Conservation (phyloP, 345 rosid genomes). For the Jatropha curcas region DNA sequence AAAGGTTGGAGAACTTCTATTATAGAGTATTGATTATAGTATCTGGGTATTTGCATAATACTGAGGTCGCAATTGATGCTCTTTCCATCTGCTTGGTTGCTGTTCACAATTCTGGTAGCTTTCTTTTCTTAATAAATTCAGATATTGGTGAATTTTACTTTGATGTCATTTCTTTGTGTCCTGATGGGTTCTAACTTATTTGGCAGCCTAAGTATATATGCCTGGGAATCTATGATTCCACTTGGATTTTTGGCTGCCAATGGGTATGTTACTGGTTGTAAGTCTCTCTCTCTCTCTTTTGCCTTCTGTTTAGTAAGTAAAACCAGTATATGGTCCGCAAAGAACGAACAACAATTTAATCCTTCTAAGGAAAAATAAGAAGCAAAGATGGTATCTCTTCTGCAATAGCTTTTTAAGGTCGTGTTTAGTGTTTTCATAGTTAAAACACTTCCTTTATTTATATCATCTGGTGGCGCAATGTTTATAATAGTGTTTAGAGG, state of each 20-base stretch:
- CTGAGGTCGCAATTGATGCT: constrained; percentile 52
- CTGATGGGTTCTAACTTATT: background rate
- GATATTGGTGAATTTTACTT: background rate
- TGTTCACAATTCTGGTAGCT: background rate
- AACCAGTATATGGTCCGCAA: background rate
- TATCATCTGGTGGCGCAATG: too few species aligned
- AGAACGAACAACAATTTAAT: background rate
- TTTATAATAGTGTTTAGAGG: too few species aligned
- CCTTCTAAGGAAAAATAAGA: background rate
- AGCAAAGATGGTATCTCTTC: too few species aligned
- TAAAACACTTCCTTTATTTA: too few species aligned
- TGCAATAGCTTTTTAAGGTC: too few species aligned
- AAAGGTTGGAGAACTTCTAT: constrained; percentile 60
- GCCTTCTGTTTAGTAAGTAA: background rate
- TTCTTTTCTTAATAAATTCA: background rate
- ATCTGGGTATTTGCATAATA: constrained; percentile 44
- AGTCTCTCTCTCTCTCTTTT: background rate
- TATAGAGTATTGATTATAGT: constrained; percentile 48
- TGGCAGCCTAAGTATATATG: constrained; percentile 44
- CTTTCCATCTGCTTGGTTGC: constrained; percentile 52
- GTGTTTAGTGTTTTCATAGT: too few species aligned
- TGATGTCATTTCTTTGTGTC: background rate
- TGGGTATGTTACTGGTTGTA: constrained; percentile 40
- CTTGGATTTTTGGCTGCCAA: constrained; percentile 64
- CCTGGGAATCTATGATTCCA: constrained; percentile 64